Evolutionary conservation across 2,329 filamentous ascomycete species (phyloP), one percentile per base, ranked within the genome.

Genomic region (Thermothelomyces thermophilus): DNA sequence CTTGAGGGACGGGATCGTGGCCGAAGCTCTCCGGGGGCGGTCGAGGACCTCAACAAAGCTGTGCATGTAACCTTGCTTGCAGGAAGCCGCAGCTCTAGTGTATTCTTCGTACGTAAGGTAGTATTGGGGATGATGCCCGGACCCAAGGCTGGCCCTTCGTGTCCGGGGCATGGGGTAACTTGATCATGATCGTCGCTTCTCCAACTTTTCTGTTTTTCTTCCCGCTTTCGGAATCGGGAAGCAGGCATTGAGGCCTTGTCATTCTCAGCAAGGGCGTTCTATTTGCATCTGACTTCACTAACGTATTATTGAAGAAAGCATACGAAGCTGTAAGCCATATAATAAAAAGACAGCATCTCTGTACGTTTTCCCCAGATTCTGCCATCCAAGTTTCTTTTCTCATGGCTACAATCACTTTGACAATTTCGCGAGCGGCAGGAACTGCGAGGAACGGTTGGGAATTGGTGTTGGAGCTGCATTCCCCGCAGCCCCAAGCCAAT

Each of bases 1-100:
- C 22, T 19, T 39, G 17, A 19, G 19, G 19, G n/a, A 13, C 11
- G 3, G 14, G n/a, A n/a, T n/a, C n/a, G n/a, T n/a, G n/a, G 14
- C 20, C 36, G 36, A 39, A 24, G 11, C 35, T 37, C 13, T 37
- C 17, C 11, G 17, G 35, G 20, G 20, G 17, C 35, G 11, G 6
- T 22, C 35, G 19, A 37, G 19, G 7, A 13, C 3, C n/a, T 24
- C 24, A 17, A 11, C 8, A 17, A n/a, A 41, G 26, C 20, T n/a
- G 39, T 24, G 19, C 20, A 33, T 46, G 36, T 22, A 41, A 51
- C 48, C 42, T 31, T 51, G 37, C 45, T 39, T 46, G 44, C 44
- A 46, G 44, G n/a, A 39, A 19, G 16, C 46, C 41, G 46, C 46
- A 48, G 20, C 36, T 30, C 34, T 31, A 9, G n/a, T 16, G 2